Conservation (phyloP, 805 yeast genomes). For the Nakazawaea populi region DNA sequence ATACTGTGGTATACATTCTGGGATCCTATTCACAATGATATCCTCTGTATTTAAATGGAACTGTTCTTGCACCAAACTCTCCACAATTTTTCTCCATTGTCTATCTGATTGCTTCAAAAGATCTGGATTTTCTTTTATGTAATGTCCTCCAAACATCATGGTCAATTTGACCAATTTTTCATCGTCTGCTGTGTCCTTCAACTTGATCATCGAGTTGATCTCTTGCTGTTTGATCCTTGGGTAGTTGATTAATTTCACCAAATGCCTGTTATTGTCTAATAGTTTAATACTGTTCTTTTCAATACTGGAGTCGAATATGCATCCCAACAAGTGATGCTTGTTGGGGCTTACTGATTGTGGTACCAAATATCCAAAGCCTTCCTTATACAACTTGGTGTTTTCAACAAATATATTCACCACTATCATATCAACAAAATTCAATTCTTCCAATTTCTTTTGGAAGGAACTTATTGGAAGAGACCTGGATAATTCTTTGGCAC, state of each 20-base stretch:
- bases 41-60: conserved; percentile 29
- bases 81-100: conserved; percentile 7
- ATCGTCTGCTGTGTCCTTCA: conserved; percentile 6
- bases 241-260: conserved; percentile 13
- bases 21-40: conserved; percentile 21
- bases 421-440: conserved; percentile 44
- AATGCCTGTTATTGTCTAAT: conserved; percentile 7
- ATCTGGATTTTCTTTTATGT: conserved; percentile 8
- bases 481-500: conserved; percentile 33
- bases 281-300: conserved; percentile 42
- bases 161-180: conserved; percentile 65
- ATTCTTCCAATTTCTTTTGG: conserved; percentile 13
- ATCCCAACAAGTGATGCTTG: conserved; percentile 65
- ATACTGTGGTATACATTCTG: conserved; percentile 74
- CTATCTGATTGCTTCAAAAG: conserved; percentile 4
- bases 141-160: conserved; percentile 87
- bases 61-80: conserved; percentile 19
- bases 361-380: conserved; percentile 85
- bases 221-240: conserved; percentile 14
- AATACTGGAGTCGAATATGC: conserved; percentile 84
- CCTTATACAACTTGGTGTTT: conserved; percentile 30
- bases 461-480: conserved; percentile 20
- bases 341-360: conserved; percentile 51
- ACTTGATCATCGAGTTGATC: conserved; percentile 12
- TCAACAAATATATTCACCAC: conserved; percentile 67